Conservation (phyloP, 352 stramenopile genomes). For the Phytophthora pistaciae region DNA sequence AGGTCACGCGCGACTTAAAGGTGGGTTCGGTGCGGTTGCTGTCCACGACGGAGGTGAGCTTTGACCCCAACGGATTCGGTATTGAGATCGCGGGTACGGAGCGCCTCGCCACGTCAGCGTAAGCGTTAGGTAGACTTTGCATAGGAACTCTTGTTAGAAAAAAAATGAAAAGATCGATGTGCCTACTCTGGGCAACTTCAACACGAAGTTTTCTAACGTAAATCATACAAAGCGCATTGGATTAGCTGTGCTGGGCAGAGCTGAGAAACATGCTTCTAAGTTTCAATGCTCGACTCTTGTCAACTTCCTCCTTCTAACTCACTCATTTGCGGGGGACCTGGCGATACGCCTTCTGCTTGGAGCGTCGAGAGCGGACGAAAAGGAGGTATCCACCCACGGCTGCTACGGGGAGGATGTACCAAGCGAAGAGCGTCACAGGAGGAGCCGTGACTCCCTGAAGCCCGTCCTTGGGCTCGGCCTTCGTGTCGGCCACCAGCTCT, state of each 20-base stretch:
- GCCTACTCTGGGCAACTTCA: slow-evolving; percentile 3
- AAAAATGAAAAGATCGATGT: slow-evolving; percentile 11
- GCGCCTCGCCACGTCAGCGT: slow-evolving; percentile 32
- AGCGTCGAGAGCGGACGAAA: slow-evolving; percentile 59
- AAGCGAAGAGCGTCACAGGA: slow-evolving; percentile 78
- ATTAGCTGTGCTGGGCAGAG: slow-evolving; percentile 1
- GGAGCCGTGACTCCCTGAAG: slow-evolving; percentile 59
- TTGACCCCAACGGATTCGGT: slow-evolving; percentile 79
- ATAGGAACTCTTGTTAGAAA: slow-evolving; percentile 27
- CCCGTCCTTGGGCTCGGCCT: slow-evolving; percentile 50
- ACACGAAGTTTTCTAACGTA: neutral
- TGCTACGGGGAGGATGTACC: slow-evolving; percentile 80
- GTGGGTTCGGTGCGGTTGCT: slow-evolving; percentile 67
- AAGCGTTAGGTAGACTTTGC: slow-evolving; percentile 22
- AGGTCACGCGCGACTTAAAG: slow-evolving; percentile 70
- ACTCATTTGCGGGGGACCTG: slow-evolving; percentile 42
- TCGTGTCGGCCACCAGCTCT: slow-evolving; percentile 44
- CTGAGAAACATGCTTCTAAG: slow-evolving; percentile 1
- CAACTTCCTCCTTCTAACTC: slow-evolving; percentile 18
- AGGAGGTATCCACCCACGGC: slow-evolving; percentile 75
- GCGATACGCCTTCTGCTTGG: slow-evolving; percentile 48
- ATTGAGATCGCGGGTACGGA: slow-evolving; percentile 48
- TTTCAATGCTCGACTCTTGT: neutral
- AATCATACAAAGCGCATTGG: slow-evolving; percentile 12
- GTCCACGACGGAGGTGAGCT: slow-evolving; percentile 44